Evolutionary conservation across 176 grass and related monocot genomes (phyloP), one percentile per base, ranked within the genome.

Genomic region (Oryza nivara): DNA sequence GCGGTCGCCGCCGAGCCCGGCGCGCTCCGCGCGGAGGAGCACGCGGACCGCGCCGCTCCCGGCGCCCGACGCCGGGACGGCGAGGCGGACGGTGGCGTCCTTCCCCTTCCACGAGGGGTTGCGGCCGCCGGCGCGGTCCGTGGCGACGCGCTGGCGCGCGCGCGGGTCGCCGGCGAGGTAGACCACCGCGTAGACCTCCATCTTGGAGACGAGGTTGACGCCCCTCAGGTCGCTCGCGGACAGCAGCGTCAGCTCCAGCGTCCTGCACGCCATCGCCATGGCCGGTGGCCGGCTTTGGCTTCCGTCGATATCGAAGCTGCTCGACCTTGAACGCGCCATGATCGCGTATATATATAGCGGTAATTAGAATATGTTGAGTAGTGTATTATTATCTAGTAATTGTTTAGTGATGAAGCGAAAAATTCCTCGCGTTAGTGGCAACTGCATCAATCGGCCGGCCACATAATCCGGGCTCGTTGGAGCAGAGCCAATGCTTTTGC

Each of bases 171-270:
- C 88, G 49, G 85, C 52, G 68, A 90, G 38, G 84, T 86, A 89
- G 4, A 75, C 84, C 1, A 89, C 77, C 17, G 76, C 84, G 87
- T 92, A 92, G 47, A 89, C 87, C 70, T 83, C 80, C 91, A 92
- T 87, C 83, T 89, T 92, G 35, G 91, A 89, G 20, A 92, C 61
- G 26, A 84, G 51, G 80, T 80, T 87, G 3, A 84, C 76, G 44
- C 65, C 63, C 47, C 78, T 76, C 7, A 92, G 87, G 71, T 89
- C 91, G 47, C 82, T 38, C 56, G 87, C 84, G 1, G 87, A 92
- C 9, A 92, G 51, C 76, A 92, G 75, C 17, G 84, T 89, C 26
- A 89, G 54, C 49, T 89, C 84, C 69, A 89, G 76, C 58, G 80
- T 84, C 34, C 91, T 45, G 81, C 84, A 75, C 80, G 87, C 87